Evolutionary conservation across 2,329 filamentous ascomycete genomes (phyloP), one percentile per base, ranked within the genome.

Genomic region (Stagonosporopsis tanaceti): DNA sequence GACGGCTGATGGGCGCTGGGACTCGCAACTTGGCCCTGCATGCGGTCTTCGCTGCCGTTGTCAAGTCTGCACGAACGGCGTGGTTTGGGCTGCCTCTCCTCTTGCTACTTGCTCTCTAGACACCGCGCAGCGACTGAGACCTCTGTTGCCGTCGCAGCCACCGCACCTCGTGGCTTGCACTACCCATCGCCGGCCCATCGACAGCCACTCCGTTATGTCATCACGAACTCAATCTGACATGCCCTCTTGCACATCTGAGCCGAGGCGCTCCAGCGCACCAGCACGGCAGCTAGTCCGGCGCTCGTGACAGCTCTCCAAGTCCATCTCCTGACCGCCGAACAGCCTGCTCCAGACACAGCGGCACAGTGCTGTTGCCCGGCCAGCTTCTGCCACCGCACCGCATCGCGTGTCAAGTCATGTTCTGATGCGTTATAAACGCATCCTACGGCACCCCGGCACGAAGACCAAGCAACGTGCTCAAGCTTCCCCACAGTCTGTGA

Each of bases 91-190:
- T 11, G 3, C 3, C 9, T 30, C 3, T 30, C 5, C 11, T 30
- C 28, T 30, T 17, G 9, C 9, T 22, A 17, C 17, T 7, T 41
- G 39, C 39, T 41, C 39, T 15, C 24, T 12, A 25, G 5, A 25
- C 39, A 24, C 22, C 22, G 38, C 9, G 38, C 7, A 14, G 6
- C 25, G 24, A 2, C 40, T 25, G n/a, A n/a, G 15, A 7, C 12
- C n/a, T 39, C 51, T 37, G 44, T 54, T 48, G 35, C 44, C 44
- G 32, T 51, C 46, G 8, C 47, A n/a, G 35, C 35, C 25, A 2
- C 32, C 41, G 9, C 9, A 6, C 35, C 42, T 39, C 44, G 48
- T 57, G 54, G 38, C 54, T 52, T 57, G 54, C 47, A 57, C 47
- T 38, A 57, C 47, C 8, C 38, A 38, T 30, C 44, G 42, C 42